Evolutionary conservation across 805 yeast species (phyloP).

Genomic region (Yarrowia keelungensis): DNA sequence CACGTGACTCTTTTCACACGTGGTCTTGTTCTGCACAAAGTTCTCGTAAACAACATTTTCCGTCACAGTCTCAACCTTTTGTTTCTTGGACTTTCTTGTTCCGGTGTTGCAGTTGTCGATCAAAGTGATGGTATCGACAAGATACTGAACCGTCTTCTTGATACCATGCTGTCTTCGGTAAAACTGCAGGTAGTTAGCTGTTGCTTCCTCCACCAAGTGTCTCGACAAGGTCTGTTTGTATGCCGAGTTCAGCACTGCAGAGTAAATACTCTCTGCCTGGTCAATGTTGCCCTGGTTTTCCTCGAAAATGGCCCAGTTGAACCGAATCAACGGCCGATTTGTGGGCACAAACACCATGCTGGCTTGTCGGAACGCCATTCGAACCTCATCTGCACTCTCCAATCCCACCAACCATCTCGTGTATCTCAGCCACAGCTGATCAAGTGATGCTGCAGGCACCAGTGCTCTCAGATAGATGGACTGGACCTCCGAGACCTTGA

Average conservation of each 20-base stretch:
- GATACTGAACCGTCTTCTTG: not conserved
- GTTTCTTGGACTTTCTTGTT: conserved; percentile 14
- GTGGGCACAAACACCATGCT: conserved; percentile 50
- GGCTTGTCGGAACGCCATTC: conserved; percentile 61
- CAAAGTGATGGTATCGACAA: not conserved
- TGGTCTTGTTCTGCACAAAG: conserved; percentile 18
- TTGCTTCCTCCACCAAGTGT: conserved; percentile 44
- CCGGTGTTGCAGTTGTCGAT: not conserved
- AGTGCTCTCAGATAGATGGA: conserved; percentile 75
- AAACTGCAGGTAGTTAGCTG: conserved; percentile 17
- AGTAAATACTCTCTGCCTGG: conserved; percentile 47
- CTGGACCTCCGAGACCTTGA: conserved; percentile 48
- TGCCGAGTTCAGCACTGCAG: conserved; percentile 39
- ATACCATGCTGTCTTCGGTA: conserved; percentile 19
- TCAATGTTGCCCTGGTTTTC: conserved; percentile 46
- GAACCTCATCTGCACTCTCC: conserved; percentile 48
- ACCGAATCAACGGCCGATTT: conserved; percentile 47
- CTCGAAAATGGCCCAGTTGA: conserved; percentile 50
- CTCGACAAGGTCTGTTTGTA: conserved; percentile 39
- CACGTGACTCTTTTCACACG: conserved; percentile 3
- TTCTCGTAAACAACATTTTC: conserved; percentile 9
- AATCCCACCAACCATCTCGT: conserved; percentile 55
- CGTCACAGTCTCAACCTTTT: conserved; percentile 1
- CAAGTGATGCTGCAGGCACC: conserved; percentile 54
- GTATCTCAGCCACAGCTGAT: conserved; percentile 21